phyloP scores from a whole-genome alignment of 306 rosid genomes.

The Bauhinia variegata region DNA sequence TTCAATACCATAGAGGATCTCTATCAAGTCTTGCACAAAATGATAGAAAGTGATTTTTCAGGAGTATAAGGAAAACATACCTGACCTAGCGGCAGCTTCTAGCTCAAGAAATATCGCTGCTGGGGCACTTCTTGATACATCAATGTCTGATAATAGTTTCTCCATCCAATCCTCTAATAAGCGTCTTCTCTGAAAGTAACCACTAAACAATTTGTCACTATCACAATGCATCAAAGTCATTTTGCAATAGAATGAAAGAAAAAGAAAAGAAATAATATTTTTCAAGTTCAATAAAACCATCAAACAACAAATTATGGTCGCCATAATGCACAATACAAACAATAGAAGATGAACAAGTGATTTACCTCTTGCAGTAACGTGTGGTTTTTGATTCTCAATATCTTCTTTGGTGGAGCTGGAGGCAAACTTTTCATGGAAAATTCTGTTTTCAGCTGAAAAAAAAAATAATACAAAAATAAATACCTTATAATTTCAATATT shows the following conservation, averaged over 20 bases:
- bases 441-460: slow-evolving; percentile 65
- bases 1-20: slow-evolving; percentile 11
- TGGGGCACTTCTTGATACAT: slow-evolving; percentile 79
- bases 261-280: not conserved
- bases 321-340: slow-evolving; percentile 13
- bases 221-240: slow-evolving; percentile 14
- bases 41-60: slow-evolving; percentile 5
- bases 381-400: slow-evolving; percentile 59
- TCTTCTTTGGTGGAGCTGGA: slow-evolving; percentile 74
- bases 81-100: slow-evolving; percentile 92
- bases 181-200: slow-evolving; percentile 70
- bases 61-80: slow-evolving; percentile 57
- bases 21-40: slow-evolving; percentile 17
- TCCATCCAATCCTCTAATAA: slow-evolving; percentile 85
- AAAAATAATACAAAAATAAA: not conserved
- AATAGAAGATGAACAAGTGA: slow-evolving; percentile 29
- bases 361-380: slow-evolving; percentile 75
- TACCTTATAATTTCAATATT: not conserved
- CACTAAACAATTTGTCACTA: slow-evolving; percentile 33
- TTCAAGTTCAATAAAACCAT: not conserved
- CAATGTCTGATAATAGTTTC: slow-evolving; percentile 80
- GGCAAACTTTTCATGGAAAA: slow-evolving; percentile 71
- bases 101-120: slow-evolving; percentile 89
- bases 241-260: not conserved
- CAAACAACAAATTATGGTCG: slow-evolving; percentile 1